These are phyloP conservation scores for Blastomyces silverae DNA, from an alignment of 2,329 filamentous ascomycete genomes.

Conservation along the genomic window DNA sequence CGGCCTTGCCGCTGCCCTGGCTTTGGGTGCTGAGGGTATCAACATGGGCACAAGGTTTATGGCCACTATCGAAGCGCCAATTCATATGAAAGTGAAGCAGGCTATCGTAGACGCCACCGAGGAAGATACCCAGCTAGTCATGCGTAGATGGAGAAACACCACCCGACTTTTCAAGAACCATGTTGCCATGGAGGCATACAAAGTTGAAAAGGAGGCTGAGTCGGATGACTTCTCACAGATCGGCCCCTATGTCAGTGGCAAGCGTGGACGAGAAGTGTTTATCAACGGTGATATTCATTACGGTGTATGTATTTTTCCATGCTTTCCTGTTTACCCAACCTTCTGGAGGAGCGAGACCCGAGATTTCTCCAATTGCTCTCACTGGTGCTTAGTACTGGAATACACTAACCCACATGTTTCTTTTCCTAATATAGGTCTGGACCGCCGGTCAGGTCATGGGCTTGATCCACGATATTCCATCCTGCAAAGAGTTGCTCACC, in stretches of 20 bases:
- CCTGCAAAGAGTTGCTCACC: slow-evolving; percentile 60
- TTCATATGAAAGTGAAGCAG: slow-evolving; percentile 90
- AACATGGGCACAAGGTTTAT: slow-evolving; percentile 99
- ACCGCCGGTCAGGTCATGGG: slow-evolving; percentile 94
- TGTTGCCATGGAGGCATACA: slow-evolving; percentile 69
- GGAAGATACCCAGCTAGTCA: slow-evolving; percentile 80
- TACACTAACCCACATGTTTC: slow-evolving; percentile 1
- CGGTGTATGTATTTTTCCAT: slow-evolving; percentile 57
- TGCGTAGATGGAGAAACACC: slow-evolving; percentile 91
- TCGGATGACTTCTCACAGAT: slow-evolving; percentile 87
- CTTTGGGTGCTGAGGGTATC: slow-evolving; percentile 83
- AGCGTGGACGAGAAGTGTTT: slow-evolving; percentile 87
- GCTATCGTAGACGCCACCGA: slow-evolving; percentile 82
- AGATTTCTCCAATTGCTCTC: background rate
- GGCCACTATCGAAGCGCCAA: slow-evolving; percentile 87
- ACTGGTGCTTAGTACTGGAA: background rate
- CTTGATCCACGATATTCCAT: slow-evolving; percentile 75
- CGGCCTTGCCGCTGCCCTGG: slow-evolving; percentile 82
- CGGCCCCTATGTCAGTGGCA: slow-evolving; percentile 77
- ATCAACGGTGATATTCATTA: slow-evolving; percentile 83
- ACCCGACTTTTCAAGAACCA: slow-evolving; percentile 84
- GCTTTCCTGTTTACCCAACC: background rate
- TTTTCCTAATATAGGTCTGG: slow-evolving; percentile 62
- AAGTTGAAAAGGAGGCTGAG: slow-evolving; percentile 74
- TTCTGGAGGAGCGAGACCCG: background rate